phyloP scores from a whole-genome alignment of 1,284 basidiomycete genomes.

The Ustilago shanxiensis region DNA sequence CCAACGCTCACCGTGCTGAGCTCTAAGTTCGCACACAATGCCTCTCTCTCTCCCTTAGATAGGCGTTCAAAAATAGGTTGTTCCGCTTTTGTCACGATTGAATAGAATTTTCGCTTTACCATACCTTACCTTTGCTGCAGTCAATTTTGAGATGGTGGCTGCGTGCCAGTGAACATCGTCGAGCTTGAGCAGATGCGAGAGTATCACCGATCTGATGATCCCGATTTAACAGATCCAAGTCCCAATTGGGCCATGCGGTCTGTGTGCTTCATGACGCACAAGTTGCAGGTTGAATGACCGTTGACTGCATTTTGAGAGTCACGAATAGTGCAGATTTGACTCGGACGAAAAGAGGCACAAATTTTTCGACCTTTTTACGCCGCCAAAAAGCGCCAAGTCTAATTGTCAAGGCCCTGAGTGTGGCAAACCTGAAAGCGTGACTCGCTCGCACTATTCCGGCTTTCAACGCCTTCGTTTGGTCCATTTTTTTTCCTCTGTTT shows the following conservation, averaged over 20 bases:
- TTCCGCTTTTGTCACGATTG: not conserved
- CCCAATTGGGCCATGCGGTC: not conserved
- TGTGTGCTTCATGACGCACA: conserved; percentile 10
- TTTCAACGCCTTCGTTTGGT: conserved; percentile 3
- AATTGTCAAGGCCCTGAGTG: too few species aligned
- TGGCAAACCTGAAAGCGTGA: conserved; percentile 10
- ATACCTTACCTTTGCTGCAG: too few species aligned
- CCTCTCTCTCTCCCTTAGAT: too few species aligned
- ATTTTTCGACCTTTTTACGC: not conserved
- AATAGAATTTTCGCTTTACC: too few species aligned
- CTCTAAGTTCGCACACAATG: conserved; percentile 15
- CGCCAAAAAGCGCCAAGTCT: too few species aligned
- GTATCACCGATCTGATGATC: not conserved
- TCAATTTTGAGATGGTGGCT: too few species aligned
- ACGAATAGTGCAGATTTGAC: not conserved
- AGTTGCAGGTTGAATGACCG: conserved; percentile 5
- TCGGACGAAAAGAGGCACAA: conserved; percentile 11
- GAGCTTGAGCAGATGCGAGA: not conserved
- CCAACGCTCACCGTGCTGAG: conserved; percentile 28
- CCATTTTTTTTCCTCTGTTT: not conserved
- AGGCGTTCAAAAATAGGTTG: not conserved
- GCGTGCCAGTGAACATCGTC: too few species aligned
- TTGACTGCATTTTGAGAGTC: conserved; percentile 10
- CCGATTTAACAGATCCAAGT: not conserved
- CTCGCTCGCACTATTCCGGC: not conserved